Evolutionary conservation across 2,329 filamentous ascomycete genomes (phyloP).

Genomic region (Stylonectria norvegica): DNA sequence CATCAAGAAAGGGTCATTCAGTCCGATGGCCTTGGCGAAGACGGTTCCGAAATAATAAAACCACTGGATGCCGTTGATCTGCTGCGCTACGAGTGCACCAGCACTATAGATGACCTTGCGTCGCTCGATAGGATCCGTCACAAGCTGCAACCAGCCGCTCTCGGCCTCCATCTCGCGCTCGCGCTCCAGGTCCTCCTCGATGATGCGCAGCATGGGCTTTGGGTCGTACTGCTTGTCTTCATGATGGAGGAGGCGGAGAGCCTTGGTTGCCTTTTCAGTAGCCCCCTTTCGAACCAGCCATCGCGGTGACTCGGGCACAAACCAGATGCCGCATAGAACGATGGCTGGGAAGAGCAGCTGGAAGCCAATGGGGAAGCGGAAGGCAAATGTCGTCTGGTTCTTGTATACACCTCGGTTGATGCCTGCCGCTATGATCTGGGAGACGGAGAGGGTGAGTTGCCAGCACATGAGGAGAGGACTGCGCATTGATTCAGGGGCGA

Average conservation of each 20-base stretch:
- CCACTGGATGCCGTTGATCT: constrained; percentile 48
- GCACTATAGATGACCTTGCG: constrained; percentile 44
- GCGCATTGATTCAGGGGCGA: constrained; percentile 31
- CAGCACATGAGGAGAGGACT: constrained; percentile 38
- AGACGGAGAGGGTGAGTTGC: constrained; percentile 36
- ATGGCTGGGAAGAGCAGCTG: constrained; percentile 27
- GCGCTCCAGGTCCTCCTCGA: constrained; percentile 42
- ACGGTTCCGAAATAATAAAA: constrained; percentile 44
- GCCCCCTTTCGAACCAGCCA: constrained; percentile 38
- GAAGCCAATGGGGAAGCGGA: constrained; percentile 32
- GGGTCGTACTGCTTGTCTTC: constrained; percentile 38
- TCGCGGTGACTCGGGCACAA: constrained; percentile 28
- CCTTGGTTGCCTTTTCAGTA: constrained; percentile 36
- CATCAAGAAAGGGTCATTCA: constrained; percentile 40
- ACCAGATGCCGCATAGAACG: constrained; percentile 19
- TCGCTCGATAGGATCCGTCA: constrained; percentile 43
- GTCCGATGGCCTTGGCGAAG: constrained; percentile 41
- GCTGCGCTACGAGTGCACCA: constrained; percentile 44
- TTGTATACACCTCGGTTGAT: constrained; percentile 30
- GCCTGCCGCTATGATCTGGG: constrained; percentile 35
- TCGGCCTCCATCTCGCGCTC: constrained; percentile 28
- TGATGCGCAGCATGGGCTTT: constrained; percentile 35
- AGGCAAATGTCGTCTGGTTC: constrained; percentile 30
- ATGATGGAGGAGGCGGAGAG: constrained; percentile 42
- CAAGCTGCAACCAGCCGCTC: constrained; percentile 37